Percentiles rank a stretch among this genome's conserved stretches.
Conservation (phyloP, 1,284 basidiomycete species). For the Ganoderma boninense region DNA sequence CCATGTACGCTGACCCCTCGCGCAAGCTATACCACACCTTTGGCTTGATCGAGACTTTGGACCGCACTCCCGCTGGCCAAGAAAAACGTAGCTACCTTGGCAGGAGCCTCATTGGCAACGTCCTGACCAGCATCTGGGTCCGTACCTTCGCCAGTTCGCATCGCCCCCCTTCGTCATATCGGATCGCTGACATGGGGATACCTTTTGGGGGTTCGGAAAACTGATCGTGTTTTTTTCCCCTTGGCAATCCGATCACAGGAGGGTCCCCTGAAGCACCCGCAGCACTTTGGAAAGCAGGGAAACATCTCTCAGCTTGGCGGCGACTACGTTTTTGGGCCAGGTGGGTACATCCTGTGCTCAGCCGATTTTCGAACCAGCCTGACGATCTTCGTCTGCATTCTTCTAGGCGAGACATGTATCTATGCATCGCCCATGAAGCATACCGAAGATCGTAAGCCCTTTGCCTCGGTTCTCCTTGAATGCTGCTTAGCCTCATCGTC, state of each 20-base stretch:
- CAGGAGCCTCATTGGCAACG: conserved; percentile 42
- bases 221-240: neutral
- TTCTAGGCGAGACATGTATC: conserved; percentile 46
- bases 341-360: conserved; percentile 38
- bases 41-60: conserved; percentile 58
- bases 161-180: neutral
- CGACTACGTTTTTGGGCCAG: conserved; percentile 68
- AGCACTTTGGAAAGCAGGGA: conserved; percentile 64
- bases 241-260: conserved; percentile 37
- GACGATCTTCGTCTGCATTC: neutral
- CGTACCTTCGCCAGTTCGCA: conserved; percentile 17
- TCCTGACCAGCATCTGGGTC: conserved; percentile 58
- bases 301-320: conserved; percentile 67
- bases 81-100: conserved; percentile 57
- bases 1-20: conserved; percentile 67
- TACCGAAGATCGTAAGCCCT: conserved; percentile 65
- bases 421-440: conserved; percentile 67
- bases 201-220: neutral
- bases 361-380: neutral
- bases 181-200: neutral
- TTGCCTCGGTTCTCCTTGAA: neutral
- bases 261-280: conserved; percentile 55
- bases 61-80: conserved; percentile 54
- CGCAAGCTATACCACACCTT: conserved; percentile 60
- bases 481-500: neutral